Conservation (phyloP, 148 eudicot genomes). For the Suaeda aralocaspica region DNA sequence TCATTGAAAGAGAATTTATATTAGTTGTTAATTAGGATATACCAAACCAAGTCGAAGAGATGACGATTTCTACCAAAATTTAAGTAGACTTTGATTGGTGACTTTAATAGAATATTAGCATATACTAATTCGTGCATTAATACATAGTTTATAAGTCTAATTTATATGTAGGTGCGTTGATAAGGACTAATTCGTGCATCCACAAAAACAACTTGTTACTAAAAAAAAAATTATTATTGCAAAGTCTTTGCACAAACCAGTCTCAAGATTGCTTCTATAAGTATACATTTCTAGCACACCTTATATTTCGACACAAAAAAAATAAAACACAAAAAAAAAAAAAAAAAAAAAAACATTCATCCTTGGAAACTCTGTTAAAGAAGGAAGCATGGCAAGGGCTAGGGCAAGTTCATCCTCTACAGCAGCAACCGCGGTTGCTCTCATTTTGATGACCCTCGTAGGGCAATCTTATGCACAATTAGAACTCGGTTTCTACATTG, state of each 20-base stretch:
- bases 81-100: background rate
- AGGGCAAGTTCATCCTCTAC: conserved; percentile 11
- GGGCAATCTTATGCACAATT: conserved; percentile 24
- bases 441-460: conserved; percentile 17
- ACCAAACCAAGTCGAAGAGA: background rate
- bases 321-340: too few relatives aligned
- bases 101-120: background rate
- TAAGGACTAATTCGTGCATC: conserved; percentile 5
- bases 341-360: background rate
- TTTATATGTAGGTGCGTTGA: background rate
- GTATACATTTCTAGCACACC: conserved; percentile 3
- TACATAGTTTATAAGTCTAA: background rate
- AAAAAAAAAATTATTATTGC: background rate
- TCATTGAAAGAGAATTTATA: background rate
- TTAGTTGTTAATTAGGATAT: background rate
- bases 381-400: conserved; percentile 18
- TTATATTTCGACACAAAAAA: conserved; percentile 17
- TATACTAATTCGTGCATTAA: too few relatives aligned
- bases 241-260: background rate
- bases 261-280: background rate
- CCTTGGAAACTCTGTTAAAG: background rate
- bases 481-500: conserved; percentile 12
- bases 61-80: background rate
- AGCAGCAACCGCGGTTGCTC: conserved; percentile 11
- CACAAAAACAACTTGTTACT: conserved; percentile 1